phyloP scores from a whole-genome alignment of 495 filamentous ascomycete genomes.

The Parachaetomium inaequale region DNA sequence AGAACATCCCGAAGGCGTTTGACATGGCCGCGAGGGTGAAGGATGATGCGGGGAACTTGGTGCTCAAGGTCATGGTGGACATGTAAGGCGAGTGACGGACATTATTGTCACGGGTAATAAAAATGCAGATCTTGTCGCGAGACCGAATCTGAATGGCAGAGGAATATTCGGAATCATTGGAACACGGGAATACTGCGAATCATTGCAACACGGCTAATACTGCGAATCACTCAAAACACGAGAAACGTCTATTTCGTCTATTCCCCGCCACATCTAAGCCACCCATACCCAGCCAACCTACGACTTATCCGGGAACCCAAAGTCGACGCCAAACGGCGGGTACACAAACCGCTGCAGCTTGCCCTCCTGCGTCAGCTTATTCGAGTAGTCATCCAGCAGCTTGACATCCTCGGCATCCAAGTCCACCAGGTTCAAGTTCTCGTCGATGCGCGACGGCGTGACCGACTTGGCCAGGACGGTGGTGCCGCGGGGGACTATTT shows the following conservation, averaged over 20 bases:
- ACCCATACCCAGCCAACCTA: conserved; percentile 6
- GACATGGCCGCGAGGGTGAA: conserved; percentile 51
- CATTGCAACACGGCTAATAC: no score
- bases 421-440: conserved; percentile 65
- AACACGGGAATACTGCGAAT: no score
- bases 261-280: background rate
- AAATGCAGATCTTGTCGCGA: background rate
- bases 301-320: conserved; percentile 73
- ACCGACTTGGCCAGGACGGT: conserved; percentile 80
- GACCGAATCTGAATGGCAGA: background rate
- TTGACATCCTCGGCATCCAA: conserved; percentile 65
- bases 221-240: background rate
- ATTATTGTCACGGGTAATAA: background rate
- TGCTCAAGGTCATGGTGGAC: conserved; percentile 54
- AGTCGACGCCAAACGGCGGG: conserved; percentile 71
- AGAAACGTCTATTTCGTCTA: background rate
- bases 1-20: conserved; percentile 45
- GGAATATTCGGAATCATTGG: no score
- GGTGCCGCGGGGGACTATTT: conserved; percentile 61
- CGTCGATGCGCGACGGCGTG: conserved; percentile 67
- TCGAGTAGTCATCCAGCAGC: conserved; percentile 58
- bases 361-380: conserved; percentile 55
- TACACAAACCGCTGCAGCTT: conserved; percentile 69
- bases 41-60: conserved; percentile 50
- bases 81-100: conserved; percentile 24